These are phyloP conservation scores for Teratosphaeriaceae sp. DNA, from an alignment of 2,329 filamentous ascomycete genomes.

Conservation along the genomic window DNA sequence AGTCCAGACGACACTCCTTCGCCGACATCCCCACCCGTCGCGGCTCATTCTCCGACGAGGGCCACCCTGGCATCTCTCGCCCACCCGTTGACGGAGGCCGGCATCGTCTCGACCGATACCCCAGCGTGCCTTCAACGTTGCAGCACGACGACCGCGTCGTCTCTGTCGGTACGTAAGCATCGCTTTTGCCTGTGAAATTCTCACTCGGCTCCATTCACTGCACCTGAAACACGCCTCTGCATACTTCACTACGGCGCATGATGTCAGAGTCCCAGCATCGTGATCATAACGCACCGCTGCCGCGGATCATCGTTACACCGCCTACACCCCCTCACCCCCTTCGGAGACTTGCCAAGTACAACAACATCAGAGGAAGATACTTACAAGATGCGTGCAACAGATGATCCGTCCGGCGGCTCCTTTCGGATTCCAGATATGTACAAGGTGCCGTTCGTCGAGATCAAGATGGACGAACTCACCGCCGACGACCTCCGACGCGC, in stretches of 20 bases:
- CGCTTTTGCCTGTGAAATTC: too few relatives aligned
- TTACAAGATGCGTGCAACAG: slow-evolving; percentile 2
- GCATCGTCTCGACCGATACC: not conserved
- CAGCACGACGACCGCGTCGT: not conserved
- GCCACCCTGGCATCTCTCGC: not conserved
- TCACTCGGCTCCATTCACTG: not conserved
- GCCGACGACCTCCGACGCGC: slow-evolving; percentile 15
- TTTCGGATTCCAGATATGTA: slow-evolving; percentile 25
- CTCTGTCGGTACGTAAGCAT: too few relatives aligned
- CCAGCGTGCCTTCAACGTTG: not conserved
- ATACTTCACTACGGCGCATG: not conserved
- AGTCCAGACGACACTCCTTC: slow-evolving; percentile 75
- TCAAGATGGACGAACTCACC: slow-evolving; percentile 15
- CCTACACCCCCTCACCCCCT: not conserved
- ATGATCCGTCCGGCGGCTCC: slow-evolving; percentile 4
- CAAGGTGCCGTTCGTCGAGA: slow-evolving; percentile 21
- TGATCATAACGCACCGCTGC: not conserved
- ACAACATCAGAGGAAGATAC: not conserved
- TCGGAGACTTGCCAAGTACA: not conserved
- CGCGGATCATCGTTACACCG: not conserved
- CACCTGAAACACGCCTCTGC: too few relatives aligned
- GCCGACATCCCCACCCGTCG: slow-evolving; percentile 40
- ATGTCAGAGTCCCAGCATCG: not conserved
- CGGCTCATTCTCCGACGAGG: slow-evolving; percentile 26
- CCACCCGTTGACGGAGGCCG: not conserved